Evolutionary conservation across 2,329 filamentous ascomycete genomes (phyloP), one percentile per base, ranked within the genome.

Genomic region (Trichoderma sp.): DNA sequence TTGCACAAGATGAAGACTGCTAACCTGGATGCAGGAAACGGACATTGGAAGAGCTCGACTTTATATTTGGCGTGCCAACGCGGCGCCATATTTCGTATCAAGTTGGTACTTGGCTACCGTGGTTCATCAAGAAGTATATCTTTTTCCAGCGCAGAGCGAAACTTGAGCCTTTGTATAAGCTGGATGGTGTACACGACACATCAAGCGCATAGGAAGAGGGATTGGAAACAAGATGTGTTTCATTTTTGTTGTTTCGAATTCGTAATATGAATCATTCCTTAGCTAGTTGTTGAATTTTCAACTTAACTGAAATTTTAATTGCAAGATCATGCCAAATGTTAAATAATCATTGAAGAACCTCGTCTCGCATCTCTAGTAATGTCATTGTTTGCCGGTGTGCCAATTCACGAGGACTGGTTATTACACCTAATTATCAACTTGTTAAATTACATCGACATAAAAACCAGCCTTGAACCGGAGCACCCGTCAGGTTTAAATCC

Each of bases 31-130:
- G 11, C 18, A 76, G 74, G 52, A 75, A 80, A 66, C 75, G 77
- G 21, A 79, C 78, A 0, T 74, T 82, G 5, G 81, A 82, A 66
- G 81, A 82, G 69, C 74, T 81, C 4, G 80, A 81, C 59, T 79
- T 77, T 64, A 75, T 81, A 21, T 81, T 81, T 68, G 75, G 74
- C 0, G 75, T 81, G 13, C 75, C 79, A 0, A 80, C 75, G 1
- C 69, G 73, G 13, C 70, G 72, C 3, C 78, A 80, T 61, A 72
- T 75, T 5, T 68, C 71, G 0, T 81, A 81, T 49, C 80, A 81
- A 65, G 13, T 80, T 7, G 65, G 71, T 7, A 75, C 74, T 10
- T 76, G 75, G 66, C 59, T 81, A 4, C 79, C 79, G 0, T 80
- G 77, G 76, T 77, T 74, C 55, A 46, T 78, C 37, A 76, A 73